Conservation (phyloP, 345 rosid genomes). For the Dimocarpus longan region DNA sequence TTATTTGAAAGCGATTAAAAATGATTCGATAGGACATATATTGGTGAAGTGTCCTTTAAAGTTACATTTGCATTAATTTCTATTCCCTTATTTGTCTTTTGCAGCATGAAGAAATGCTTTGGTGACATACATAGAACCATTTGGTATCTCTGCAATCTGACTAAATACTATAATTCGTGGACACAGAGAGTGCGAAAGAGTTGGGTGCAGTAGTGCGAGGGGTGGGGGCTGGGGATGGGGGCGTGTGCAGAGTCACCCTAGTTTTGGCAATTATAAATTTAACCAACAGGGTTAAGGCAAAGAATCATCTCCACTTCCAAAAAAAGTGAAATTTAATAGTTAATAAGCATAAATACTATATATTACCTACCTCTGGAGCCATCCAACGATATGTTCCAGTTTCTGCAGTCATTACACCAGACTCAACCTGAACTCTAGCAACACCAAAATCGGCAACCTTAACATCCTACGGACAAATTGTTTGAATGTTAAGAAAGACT, state of each 20-base stretch:
- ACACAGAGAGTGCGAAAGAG: background rate
- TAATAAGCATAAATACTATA: conserved; percentile 2
- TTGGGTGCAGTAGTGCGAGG: background rate
- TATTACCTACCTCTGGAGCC: conserved; percentile 73
- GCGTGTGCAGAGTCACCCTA: background rate
- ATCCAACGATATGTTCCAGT: conserved; percentile 84
- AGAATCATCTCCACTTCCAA: background rate
- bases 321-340: conserved; percentile 6
- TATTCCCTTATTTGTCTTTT: background rate
- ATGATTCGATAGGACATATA: conserved; percentile 3
- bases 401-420: conserved; percentile 80
- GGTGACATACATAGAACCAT: too few relatives aligned
- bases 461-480: conserved; percentile 43
- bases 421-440: conserved; percentile 60
- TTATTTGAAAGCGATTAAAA: conserved; percentile 22
- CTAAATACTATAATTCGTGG: conserved; percentile 2
- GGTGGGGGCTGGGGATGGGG: too few relatives aligned
- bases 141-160: background rate
- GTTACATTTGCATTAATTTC: background rate
- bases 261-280: background rate
- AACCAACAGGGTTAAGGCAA: background rate
- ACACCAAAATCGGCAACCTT: conserved; percentile 80
- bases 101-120: background rate
- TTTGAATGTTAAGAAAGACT: conserved; percentile 16
- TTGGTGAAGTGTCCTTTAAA: background rate